Conservation (phyloP, 2,329 filamentous ascomycete species). For the Peltaster fructicola region DNA sequence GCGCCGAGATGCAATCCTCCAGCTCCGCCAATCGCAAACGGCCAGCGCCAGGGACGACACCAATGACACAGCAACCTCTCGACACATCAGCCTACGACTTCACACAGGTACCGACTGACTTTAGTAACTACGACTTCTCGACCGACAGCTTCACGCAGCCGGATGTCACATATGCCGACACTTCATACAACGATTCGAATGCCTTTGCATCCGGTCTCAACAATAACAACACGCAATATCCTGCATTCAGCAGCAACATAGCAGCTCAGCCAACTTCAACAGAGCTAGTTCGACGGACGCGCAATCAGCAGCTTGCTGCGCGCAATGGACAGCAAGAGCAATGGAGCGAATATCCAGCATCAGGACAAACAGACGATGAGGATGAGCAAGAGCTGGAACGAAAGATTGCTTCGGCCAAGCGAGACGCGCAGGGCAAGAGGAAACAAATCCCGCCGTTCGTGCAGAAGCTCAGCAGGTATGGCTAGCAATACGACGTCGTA, state of each 20-base stretch:
- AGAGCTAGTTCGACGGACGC: conserved; percentile 28
- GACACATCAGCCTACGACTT: conserved; percentile 15
- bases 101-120: conserved; percentile 30
- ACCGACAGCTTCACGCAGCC: conserved; percentile 14
- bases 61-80: conserved; percentile 38
- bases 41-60: conserved; percentile 52
- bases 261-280: conserved; percentile 16
- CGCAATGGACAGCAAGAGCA: conserved; percentile 17
- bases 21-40: conserved; percentile 50
- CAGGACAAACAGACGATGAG: conserved; percentile 36
- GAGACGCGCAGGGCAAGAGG: conserved; percentile 72
- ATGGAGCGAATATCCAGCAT: conserved; percentile 23
- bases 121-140: conserved; percentile 15
- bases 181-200: conserved; percentile 20
- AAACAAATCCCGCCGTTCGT: conserved; percentile 97
- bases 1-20: too few relatives aligned
- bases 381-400: conserved; percentile 65
- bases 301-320: conserved; percentile 29
- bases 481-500: conserved; percentile 8
- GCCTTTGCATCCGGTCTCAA: conserved; percentile 14
- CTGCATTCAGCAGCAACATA: conserved; percentile 8
- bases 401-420: conserved; percentile 63
- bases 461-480: conserved; percentile 90
- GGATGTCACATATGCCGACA: conserved; percentile 18
- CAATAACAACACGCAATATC: conserved; percentile 12